Evolutionary conservation across 1,284 basidiomycete genomes (phyloP), one percentile per base, ranked within the genome.

Genomic region (Heimioporus punctisporus): DNA sequence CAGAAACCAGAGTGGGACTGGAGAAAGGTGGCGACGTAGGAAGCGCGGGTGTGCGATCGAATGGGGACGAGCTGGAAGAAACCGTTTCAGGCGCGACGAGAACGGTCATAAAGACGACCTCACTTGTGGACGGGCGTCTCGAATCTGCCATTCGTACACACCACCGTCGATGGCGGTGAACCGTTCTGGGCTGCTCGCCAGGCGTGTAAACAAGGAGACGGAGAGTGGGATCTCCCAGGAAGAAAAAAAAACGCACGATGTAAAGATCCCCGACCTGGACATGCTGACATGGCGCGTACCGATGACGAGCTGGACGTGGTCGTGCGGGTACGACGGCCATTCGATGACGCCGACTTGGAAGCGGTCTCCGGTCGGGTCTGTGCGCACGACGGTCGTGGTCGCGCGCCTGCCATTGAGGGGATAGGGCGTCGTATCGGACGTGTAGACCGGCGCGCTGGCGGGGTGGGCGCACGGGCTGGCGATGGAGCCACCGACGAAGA

Each of bases 321-420:
- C 56, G 12, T 43, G 39, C 0, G 21, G 24, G 3, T 48, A 54
- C 3, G 42, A 50, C 1, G 65, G 68, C 68, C 70, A 69, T 25
- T 72, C 68, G 50, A 72, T 67, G 34, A 67, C 39, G 23, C 68
- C 68, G 26, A 70, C 66, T 24, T 69, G 69, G 8, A 65, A 27
- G 0, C 54, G 31, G 17, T 71, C 62, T 5, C 68, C 68, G 1
- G 48, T 14, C 10, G 39, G 26, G 19, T 60, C 66, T 0, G 42
- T 61, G 26, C 68, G 59, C 1, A 57, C 68, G 48, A 72, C 25
- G 19, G 66, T 65, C 6, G 71, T 69, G 8, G 56, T 58, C 0
- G 65, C 67, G 10, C 55, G 50, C 42, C 21, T 9, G 3, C n/a
- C 59, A 56, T n/a, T 50, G 14, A 0, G 51, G 30, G 30, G 14